Base-by-base conservation (phyloP, 2,329 filamentous ascomycete genomes). In the Hypoxylon sp. region DNA sequence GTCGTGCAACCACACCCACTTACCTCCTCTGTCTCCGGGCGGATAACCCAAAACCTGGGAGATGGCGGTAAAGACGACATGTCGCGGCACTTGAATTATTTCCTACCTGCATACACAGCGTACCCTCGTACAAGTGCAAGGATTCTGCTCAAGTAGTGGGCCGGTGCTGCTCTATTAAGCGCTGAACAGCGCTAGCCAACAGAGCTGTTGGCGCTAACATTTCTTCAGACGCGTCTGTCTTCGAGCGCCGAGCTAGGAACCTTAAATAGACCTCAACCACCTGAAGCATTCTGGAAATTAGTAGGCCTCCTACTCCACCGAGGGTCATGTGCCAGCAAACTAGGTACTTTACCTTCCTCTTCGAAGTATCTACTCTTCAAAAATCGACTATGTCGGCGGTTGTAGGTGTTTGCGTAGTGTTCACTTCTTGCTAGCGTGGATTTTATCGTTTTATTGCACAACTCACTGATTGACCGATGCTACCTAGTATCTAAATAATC, bases 231-330 rank as follows among this genome's bases (percentile, higher is more conserved):
- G 51, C 37, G 37, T 41, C 37, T 39, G 11, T 48, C 30, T 17
- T 24, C 32, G 32, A n/a, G n/a, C 28, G n/a, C 28, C 13, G 48
- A 50, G 15, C 55, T 55, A 19, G 15, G 19, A 47, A 56, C 44
- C 57, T 66, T 63, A 66, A 66, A 66, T 66, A 55, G 46, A 64
- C 60, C 52, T 47, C 56, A n/a, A 19, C 26, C 30, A 55, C 52
- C 46, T 41, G 37, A 41, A 41, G 37, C 37, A 41, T 41, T 41
- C 20, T 37, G 37, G 49, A 54, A 32, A 54, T 46, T 19, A 28
- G 20, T 52, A 52, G 53, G 56, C 47, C 30, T 56, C 26, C 22
- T 53, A 41, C 37, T 48, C 24, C 22, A 39, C 56, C 22, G 48
- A 58, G 53, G 56, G 46, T 49, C 63, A 53, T 52, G 43, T 48